phyloP scores from a whole-genome alignment of 192 early-diverging fungal species.

The Radiomyces spectabilis region DNA sequence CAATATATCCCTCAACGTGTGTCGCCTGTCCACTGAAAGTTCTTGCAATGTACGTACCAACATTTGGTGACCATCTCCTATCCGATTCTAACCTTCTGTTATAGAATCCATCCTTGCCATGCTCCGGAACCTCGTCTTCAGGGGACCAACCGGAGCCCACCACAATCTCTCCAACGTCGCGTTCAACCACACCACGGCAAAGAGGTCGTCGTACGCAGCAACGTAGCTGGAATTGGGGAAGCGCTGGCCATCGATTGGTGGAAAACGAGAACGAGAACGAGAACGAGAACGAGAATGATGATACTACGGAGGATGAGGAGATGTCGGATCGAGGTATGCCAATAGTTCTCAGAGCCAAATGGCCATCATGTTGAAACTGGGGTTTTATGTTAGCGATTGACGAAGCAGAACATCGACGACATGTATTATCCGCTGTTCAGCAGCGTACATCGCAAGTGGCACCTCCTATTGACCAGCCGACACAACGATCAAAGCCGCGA shows the following conservation, averaged over 20 bases:
- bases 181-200: background rate
- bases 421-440: constrained; percentile 24
- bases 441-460: background rate
- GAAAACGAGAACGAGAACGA: background rate
- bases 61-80: too few species aligned
- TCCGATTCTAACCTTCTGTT: background rate
- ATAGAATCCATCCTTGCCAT: background rate
- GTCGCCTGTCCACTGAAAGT: too few species aligned
- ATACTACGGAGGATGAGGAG: background rate
- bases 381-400: too few species aligned
- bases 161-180: background rate
- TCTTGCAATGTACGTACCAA: too few species aligned
- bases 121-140: background rate
- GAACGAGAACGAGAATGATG: background rate
- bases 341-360: background rate
- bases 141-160: background rate
- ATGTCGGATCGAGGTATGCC: background rate
- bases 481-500: background rate
- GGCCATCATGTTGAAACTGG: too few species aligned
- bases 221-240: too few species aligned
- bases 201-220: background rate
- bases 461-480: too few species aligned
- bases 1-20: constrained; percentile 6
- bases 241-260: background rate
- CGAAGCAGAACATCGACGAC: constrained; percentile 10